Percentiles rank a stretch among this genome's conserved stretches.
These are phyloP conservation scores for Fusarium chaquense DNA, from an alignment of 2,329 filamentous ascomycete genomes.

Conservation along the genomic window DNA sequence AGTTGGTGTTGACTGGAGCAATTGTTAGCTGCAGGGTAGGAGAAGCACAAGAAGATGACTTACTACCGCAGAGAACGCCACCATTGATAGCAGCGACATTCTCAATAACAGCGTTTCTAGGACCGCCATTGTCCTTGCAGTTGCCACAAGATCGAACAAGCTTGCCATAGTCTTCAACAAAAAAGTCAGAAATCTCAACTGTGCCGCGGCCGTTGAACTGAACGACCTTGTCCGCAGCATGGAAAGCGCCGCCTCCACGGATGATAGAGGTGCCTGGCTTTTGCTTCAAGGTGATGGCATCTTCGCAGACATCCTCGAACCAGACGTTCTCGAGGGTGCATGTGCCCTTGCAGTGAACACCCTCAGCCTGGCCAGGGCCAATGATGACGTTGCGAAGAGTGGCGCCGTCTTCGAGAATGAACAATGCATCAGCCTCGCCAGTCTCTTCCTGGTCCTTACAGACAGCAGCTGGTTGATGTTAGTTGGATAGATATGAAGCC, in stretches of 20 bases:
- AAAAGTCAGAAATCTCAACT: constrained; percentile 48
- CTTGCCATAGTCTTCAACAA: constrained; percentile 58
- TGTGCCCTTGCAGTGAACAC: constrained; percentile 62
- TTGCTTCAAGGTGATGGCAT: constrained; percentile 54
- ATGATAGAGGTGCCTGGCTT: constrained; percentile 55
- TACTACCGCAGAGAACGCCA: constrained; percentile 40
- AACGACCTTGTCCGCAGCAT: constrained; percentile 56
- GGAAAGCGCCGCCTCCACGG: constrained; percentile 58
- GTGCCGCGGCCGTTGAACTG: constrained; percentile 60
- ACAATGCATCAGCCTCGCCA: constrained; percentile 57
- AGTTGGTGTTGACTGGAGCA: constrained; percentile 40
- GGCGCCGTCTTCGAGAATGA: constrained; percentile 63
- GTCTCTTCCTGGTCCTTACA: constrained; percentile 49
- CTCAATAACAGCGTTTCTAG: constrained; percentile 35
- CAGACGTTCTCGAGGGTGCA: constrained; percentile 58
- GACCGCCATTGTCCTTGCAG: constrained; percentile 39
- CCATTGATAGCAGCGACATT: constrained; percentile 41
- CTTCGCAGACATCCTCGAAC: constrained; percentile 57
- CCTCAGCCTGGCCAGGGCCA: constrained; percentile 62
- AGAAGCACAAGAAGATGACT: neutral
- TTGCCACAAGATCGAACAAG: constrained; percentile 62
- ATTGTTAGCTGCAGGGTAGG: neutral
- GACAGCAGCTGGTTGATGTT: constrained; percentile 31
- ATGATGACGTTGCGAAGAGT: constrained; percentile 67
- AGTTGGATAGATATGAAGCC: neutral